A percentile compares a stretch with the other conserved stretches of the same genome.
Evolutionary conservation across 1,139 yeast species (phyloP).

Genomic region (Hemisphaericaspora subhashii): DNA sequence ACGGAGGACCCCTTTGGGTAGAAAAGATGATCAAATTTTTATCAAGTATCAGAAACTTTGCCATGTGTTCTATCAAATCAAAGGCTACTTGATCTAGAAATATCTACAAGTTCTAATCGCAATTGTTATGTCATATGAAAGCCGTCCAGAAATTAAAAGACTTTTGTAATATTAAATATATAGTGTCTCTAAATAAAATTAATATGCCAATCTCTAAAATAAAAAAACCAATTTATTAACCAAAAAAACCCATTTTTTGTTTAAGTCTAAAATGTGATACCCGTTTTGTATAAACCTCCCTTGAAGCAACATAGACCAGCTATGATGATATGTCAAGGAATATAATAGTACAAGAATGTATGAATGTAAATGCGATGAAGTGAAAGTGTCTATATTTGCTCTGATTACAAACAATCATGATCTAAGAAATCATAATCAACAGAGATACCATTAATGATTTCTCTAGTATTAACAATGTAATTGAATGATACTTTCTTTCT

Average conservation of each 20-base stretch:
- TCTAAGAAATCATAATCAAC: constrained; percentile 48
- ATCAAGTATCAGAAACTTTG: no score
- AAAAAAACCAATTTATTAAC: neutral
- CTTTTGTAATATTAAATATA: neutral
- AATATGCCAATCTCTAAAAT: neutral
- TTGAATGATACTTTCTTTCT: constrained; percentile 38
- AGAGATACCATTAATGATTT: constrained; percentile 41
- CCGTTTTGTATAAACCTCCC: neutral
- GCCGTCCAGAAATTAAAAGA: neutral
- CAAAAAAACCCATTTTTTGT: neutral
- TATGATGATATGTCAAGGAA: neutral
- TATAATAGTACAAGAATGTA: neutral
- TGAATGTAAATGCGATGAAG: neutral
- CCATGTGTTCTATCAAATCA: no score
- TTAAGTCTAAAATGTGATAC: no score
- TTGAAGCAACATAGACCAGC: constrained; percentile 1
- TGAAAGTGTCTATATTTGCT: neutral
- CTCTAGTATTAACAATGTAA: constrained; percentile 43
- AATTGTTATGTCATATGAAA: no score
- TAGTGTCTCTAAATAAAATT: neutral
- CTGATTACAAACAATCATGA: constrained; percentile 18
- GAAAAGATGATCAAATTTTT: no score
- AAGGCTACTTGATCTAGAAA: no score
- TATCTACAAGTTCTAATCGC: no score
- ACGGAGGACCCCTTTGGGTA: no score